Evolutionary conservation across 1,139 yeast species (phyloP).

Genomic region (Saccharomyces hybrid): DNA sequence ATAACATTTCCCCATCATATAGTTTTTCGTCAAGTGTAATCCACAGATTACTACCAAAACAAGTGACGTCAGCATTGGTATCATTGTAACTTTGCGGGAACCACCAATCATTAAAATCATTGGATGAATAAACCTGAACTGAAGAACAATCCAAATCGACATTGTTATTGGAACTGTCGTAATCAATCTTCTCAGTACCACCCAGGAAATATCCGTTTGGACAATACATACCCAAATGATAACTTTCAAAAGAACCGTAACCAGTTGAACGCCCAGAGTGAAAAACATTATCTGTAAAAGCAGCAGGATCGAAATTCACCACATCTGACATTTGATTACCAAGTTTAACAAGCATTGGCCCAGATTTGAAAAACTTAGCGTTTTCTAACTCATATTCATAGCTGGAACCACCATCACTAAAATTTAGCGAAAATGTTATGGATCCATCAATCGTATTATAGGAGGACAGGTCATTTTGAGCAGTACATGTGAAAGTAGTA

Average conservation of each 20-base stretch:
- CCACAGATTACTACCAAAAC: slow-evolving; percentile 18
- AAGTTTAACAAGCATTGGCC: slow-evolving; percentile 19
- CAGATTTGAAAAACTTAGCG: slow-evolving; percentile 25
- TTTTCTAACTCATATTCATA: slow-evolving; percentile 26
- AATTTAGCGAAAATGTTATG: slow-evolving; percentile 26
- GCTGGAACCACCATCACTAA: slow-evolving; percentile 31
- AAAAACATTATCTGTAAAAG: slow-evolving; percentile 17
- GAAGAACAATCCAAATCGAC: slow-evolving; percentile 25
- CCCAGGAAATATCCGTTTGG: slow-evolving; percentile 24
- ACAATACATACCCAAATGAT: slow-evolving; percentile 30
- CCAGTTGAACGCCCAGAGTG: slow-evolving; percentile 29
- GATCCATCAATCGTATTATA: slow-evolving; percentile 23
- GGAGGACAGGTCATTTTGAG: slow-evolving; percentile 18
- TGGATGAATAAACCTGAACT: slow-evolving; percentile 23
- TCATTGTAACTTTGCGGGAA: slow-evolving; percentile 21
- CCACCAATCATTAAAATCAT: slow-evolving; percentile 30
- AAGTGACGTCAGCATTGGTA: slow-evolving; percentile 13
- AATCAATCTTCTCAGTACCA: slow-evolving; percentile 25
- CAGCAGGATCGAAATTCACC: slow-evolving; percentile 22
- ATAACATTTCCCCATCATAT: slow-evolving; percentile 18
- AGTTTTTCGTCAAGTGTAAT: slow-evolving; percentile 16
- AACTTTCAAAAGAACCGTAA: slow-evolving; percentile 26
- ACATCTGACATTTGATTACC: slow-evolving; percentile 19
- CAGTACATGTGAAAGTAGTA: slow-evolving; percentile 28
- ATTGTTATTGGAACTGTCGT: slow-evolving; percentile 18